Evolutionary conservation across 2,329 filamentous ascomycete genomes (phyloP).

Genomic region (Fusarium sp.): DNA sequence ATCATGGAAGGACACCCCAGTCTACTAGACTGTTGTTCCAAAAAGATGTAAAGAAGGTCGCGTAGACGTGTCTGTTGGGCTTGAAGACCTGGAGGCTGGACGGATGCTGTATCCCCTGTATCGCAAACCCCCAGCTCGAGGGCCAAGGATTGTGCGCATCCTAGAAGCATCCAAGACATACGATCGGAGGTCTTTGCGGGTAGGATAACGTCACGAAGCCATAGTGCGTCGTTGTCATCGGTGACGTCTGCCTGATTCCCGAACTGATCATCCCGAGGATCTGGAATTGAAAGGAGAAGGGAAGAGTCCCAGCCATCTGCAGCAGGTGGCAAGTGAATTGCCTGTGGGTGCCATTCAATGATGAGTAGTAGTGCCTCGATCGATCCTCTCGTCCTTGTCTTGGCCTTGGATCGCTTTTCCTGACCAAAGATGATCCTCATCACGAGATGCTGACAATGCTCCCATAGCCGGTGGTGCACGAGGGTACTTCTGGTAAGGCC

Average conservation of each 20-base stretch:
- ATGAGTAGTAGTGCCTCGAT: constrained; percentile 62
- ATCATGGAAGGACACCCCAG: constrained; percentile 27
- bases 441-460: constrained; percentile 61
- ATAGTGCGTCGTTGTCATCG: constrained; percentile 38
- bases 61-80: constrained; percentile 8
- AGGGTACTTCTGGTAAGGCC: constrained; percentile 59
- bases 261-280: constrained; percentile 42
- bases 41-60: constrained; percentile 19
- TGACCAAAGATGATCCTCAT: constrained; percentile 62
- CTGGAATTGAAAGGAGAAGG: constrained; percentile 53
- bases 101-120: neutral
- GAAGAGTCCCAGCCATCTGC: constrained; percentile 64
- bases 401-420: constrained; percentile 59
- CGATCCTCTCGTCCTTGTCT: constrained; percentile 57
- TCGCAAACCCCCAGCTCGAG: constrained; percentile 29
- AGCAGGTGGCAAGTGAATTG: constrained; percentile 61
- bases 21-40: constrained; percentile 27
- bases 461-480: constrained; percentile 62
- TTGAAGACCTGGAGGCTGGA: neutral
- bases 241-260: constrained; percentile 17
- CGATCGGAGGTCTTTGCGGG: constrained; percentile 60
- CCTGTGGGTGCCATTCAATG: constrained; percentile 65
- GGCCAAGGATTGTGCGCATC: constrained; percentile 40
- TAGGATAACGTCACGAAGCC: constrained; percentile 62
- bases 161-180: constrained; percentile 68